Conservation (phyloP, 2,329 filamentous ascomycete species). For the Scytalidium sp. region DNA sequence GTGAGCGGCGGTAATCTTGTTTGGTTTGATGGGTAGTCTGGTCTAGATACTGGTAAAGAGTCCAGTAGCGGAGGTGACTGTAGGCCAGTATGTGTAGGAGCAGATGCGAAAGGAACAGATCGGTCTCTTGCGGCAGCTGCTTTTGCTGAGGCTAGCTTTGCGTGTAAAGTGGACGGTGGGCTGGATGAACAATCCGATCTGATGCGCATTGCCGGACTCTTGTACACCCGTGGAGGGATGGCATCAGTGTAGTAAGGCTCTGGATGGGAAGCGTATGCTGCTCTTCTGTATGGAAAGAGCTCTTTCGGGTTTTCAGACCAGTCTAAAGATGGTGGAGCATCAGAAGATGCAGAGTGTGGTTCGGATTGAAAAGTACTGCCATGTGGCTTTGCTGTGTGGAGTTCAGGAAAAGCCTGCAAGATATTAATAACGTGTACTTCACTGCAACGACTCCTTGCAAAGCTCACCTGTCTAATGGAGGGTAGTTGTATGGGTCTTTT, state of each 20-base stretch:
- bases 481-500: constrained; percentile 10
- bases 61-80: constrained; percentile 7
- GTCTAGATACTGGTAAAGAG: constrained; percentile 1
- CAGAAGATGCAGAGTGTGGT: constrained; percentile 7
- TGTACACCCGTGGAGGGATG: neutral
- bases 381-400: constrained; percentile 5
- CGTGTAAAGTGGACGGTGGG: neutral
- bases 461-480: constrained; percentile 17
- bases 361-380: constrained; percentile 6
- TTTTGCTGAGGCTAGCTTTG: constrained; percentile 6
- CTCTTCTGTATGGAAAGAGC: constrained; percentile 9
- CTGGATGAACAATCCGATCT: neutral
- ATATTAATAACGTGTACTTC: constrained; percentile 1
- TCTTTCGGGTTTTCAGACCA: neutral
- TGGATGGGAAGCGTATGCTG: neutral
- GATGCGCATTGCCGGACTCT: neutral
- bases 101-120: constrained; percentile 8
- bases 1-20: constrained; percentile 17
- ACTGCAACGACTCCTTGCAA: neutral
- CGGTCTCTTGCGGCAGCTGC: constrained; percentile 9
- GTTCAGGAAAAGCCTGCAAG: constrained; percentile 13
- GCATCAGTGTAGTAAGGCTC: neutral
- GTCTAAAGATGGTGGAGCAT: neutral
- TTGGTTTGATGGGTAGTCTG: constrained; percentile 15
- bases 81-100: constrained; percentile 5